Base-by-base conservation (phyloP, 139 green algal genomes). In the Chlamydomonas eustigma region DNA sequence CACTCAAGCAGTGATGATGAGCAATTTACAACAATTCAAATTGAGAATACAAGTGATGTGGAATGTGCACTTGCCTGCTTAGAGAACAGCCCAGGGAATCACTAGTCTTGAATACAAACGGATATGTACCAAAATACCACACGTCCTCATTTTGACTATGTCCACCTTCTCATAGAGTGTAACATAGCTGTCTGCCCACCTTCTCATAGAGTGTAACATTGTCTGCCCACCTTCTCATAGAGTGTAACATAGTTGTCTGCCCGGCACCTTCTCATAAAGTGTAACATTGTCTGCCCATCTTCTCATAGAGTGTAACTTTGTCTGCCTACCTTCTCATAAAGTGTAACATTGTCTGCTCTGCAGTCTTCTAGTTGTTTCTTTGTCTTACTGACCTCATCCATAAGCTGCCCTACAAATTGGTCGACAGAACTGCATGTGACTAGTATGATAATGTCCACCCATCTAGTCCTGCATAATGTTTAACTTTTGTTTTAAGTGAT, bases 251-350 rank as follows among this genome's bases (percentile, higher is more conserved):
- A 86, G 78, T 89, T n/a, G n/a, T n/a, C n/a, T n/a, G 18, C 44
- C 44, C 44, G 18, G 18, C 44, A 58, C 44, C 76, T 88, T 88
- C 51, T 86, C 84, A 28, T 83, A 84, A 44, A 88, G 72, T 39
- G 52, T 37, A 39, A 88, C 66, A 70, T 83, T 88, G 77, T 88
- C 84, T 8, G 44, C 44, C 18, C 44, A 58, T 18, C 76, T 88
- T 88, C 64, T 88, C 84, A 28, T 84, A 86, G 38, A 88, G 72
- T 37, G 66, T 37, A 37, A 88, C 66, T 65, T 81, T 88, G 77
- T 86, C 84, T 58, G 44, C 44, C 44, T 38, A 84, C 44, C 78
- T 89, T 89, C 58, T 89, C 84, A 31, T 85, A 86, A 50, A 89
- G 73, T 39, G 68, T 38, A 34, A 89, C 64, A 68, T 83, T 89